Evolutionary conservation across 495 filamentous ascomycete genomes (phyloP).

Genomic region (Sordaria brevicollis): DNA sequence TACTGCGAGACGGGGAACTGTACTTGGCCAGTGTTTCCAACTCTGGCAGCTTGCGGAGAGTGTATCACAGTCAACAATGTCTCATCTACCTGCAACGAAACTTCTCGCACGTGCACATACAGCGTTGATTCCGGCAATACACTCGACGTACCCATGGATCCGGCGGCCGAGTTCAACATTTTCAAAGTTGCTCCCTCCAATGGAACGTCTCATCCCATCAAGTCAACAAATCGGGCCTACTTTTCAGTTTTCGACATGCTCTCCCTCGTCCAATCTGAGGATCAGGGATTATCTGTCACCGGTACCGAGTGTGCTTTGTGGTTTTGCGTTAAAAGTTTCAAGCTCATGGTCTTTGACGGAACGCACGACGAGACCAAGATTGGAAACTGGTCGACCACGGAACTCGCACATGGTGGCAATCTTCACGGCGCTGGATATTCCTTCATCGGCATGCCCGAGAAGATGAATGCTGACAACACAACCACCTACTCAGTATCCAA

Average conservation of each 20-base stretch:
- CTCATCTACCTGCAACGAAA: slow-evolving; percentile 12
- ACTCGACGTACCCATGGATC: slow-evolving; percentile 2
- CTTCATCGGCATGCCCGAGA: slow-evolving; percentile 20
- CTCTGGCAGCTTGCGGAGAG: slow-evolving; percentile 23
- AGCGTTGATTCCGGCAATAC: slow-evolving; percentile 20
- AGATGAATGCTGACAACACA: slow-evolving; percentile 15
- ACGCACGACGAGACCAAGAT: slow-evolving; percentile 11
- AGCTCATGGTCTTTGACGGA: slow-evolving; percentile 17
- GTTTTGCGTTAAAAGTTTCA: slow-evolving; percentile 26
- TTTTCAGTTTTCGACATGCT: slow-evolving; percentile 29
- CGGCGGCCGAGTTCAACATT: slow-evolving; percentile 7
- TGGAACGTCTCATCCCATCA: slow-evolving; percentile 4
- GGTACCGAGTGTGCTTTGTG: slow-evolving; percentile 23
- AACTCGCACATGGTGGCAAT: slow-evolving; percentile 5
- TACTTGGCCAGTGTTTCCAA: slow-evolving; percentile 26
- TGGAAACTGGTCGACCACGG: slow-evolving; percentile 21
- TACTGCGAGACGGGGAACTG: slow-evolving; percentile 24
- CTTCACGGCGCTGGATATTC: slow-evolving; percentile 14
- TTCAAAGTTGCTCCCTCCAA: slow-evolving; percentile 24
- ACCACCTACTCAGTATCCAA: slow-evolving; percentile 19
- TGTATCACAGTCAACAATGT: slow-evolving; percentile 13
- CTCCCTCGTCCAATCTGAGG: slow-evolving; percentile 9
- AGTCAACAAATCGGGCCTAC: slow-evolving; percentile 11
- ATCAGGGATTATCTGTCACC: neutral
- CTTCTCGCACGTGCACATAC: slow-evolving; percentile 18